Evolutionary conservation across 257 asterid genomes (phyloP), one percentile per base, ranked within the genome.

Genomic region (Petunia secreta): DNA sequence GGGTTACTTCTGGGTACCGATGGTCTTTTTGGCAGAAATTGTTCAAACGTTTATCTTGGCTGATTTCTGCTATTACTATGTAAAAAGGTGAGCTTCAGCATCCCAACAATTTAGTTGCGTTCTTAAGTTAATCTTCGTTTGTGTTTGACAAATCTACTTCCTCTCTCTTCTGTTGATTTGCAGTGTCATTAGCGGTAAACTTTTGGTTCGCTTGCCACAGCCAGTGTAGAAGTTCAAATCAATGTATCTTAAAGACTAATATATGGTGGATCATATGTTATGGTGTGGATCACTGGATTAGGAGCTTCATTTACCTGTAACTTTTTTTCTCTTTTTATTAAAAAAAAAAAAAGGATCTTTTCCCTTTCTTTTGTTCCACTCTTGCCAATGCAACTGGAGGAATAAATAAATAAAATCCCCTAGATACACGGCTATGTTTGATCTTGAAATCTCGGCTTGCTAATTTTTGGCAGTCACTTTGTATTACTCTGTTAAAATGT

Each of bases 31-130:
- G 37, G 64, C 97, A 1, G 99, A 95, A 83, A 73, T 84, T 63
- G 92, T 95, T 62, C 99, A 95, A 86, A 93, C 99, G 16, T 92
- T 93, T 85, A 95, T 95, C 84, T 85, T 93, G 63, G 98, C 98
- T 0, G 98, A 95, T 88, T 93, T 95, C 83, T 93, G 97, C 83
- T 95, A 95, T 84, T 95, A 93, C 77, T 93, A 95, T 85, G 79
- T 93, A 78, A 92, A 91, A 87, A 95, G 98, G 98, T 95, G 79
- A 84, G 50, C 39, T 37, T 57, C 57, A 5, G 2, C 34, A 7
- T 58, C 40, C 75, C 39, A 25, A 3, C 8, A 15, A 39, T n/a
- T 60, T 67, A 10, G 7, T 54, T 78, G 38, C 57, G 38, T 75
- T 52, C n/a, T 8, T 71, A 78, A 11, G 48, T 64, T 25, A 16